phyloP scores from a whole-genome alignment of 1,139 yeast genomes.

The Pneumocystis jirovecii region DNA sequence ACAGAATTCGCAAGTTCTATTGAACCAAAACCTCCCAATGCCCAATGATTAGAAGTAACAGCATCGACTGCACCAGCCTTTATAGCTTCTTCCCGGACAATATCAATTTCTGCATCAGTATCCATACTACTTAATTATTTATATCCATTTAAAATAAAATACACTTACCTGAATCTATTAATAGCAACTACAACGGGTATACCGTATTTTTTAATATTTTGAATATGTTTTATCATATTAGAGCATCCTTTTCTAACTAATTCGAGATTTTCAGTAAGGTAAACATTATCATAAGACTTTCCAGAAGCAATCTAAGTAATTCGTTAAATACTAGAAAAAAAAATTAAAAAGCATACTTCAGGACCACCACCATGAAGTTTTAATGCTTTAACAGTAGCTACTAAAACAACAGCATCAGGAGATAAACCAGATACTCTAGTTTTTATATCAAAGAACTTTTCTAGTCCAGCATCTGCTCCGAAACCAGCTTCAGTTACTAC shows the following conservation, averaged over 20 bases:
- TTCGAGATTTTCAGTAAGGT: slow-evolving; percentile 73
- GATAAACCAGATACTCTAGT: slow-evolving; percentile 82
- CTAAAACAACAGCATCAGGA: slow-evolving; percentile 89
- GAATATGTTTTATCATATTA: slow-evolving; percentile 81
- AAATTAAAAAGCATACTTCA: slow-evolving; percentile 32
- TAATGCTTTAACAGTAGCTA: slow-evolving; percentile 93
- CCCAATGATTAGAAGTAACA: slow-evolving; percentile 94
- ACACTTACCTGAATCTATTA: slow-evolving; percentile 52
- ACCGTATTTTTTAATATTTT: slow-evolving; percentile 73
- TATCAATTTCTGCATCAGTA: slow-evolving; percentile 66
- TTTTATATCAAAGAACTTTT: slow-evolving; percentile 89
- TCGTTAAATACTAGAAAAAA: not conserved
- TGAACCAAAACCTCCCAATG: slow-evolving; percentile 94
- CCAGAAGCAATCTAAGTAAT: slow-evolving; percentile 54
- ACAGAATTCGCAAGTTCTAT: slow-evolving; percentile 76
- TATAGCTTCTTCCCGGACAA: slow-evolving; percentile 68
- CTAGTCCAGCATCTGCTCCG: slow-evolving; percentile 99
- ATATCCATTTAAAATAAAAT: not conserved
- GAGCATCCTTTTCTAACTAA: slow-evolving; percentile 72
- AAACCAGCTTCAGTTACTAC: slow-evolving; percentile 97
- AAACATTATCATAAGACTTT: slow-evolving; percentile 72
- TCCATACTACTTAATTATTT: slow-evolving; percentile 33
- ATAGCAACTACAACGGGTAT: slow-evolving; percentile 93
- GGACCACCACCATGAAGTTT: slow-evolving; percentile 99
- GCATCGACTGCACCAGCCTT: slow-evolving; percentile 95